Conservation (phyloP, 2,329 filamentous ascomycete species). For the Aspergillus brunneoviolaceus region DNA sequence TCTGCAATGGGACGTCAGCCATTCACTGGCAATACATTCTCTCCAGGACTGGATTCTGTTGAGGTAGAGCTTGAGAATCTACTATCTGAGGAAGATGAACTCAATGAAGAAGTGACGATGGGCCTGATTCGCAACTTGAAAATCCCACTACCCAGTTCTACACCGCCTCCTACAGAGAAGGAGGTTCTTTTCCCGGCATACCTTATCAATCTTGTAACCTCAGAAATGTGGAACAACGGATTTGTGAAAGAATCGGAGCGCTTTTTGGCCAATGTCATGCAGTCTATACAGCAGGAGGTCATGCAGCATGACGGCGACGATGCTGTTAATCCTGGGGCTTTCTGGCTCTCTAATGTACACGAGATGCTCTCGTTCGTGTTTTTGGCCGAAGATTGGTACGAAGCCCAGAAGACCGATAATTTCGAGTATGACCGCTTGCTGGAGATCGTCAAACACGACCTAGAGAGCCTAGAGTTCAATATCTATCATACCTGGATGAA, state of each 20-base stretch:
- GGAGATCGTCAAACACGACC: conserved; percentile 98
- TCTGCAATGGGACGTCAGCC: conserved; percentile 61
- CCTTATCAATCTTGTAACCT: conserved; percentile 97
- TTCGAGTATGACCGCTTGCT: conserved; percentile 97
- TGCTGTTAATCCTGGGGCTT: conserved; percentile 92
- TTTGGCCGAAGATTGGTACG: conserved; percentile 98
- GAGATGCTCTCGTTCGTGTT: conserved; percentile 99
- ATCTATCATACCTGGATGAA: conserved; percentile 99
- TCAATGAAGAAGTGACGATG: conserved; percentile 96
- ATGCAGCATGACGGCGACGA: conserved; percentile 99
- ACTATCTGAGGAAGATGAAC: conserved; percentile 88
- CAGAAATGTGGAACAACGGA: conserved; percentile 99
- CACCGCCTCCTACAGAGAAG: conserved; percentile 91
- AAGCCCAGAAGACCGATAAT: conserved; percentile 98
- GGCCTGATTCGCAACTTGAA: conserved; percentile 94
- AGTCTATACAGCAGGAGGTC: conserved; percentile 98
- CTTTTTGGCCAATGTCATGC: conserved; percentile 99
- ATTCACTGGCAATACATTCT: conserved; percentile 72
- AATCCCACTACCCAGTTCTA: conserved; percentile 85
- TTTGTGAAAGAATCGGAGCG: conserved; percentile 99
- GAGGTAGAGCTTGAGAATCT: conserved; percentile 93
- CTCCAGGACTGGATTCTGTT: conserved; percentile 81
- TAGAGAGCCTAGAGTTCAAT: conserved; percentile 98
- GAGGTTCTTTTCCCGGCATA: conserved; percentile 98
- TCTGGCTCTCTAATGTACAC: conserved; percentile 99